Percentiles rank a stretch among this genome's conserved stretches.
phyloP scores from a whole-genome alignment of 2,329 filamentous ascomycete genomes.

The Colletotrichum sp. region DNA sequence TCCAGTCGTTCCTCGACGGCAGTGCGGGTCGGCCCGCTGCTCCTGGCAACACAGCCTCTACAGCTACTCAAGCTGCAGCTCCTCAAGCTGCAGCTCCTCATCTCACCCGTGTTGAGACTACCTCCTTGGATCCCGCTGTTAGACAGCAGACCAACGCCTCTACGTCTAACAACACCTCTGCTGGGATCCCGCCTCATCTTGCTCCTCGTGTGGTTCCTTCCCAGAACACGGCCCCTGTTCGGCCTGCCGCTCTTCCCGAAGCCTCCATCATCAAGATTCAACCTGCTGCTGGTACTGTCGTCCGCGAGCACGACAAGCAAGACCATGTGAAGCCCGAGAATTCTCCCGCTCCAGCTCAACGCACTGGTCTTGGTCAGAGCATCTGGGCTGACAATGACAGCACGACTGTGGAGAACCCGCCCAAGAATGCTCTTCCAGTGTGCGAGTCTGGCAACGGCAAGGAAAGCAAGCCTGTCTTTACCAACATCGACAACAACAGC shows the following conservation, averaged over 20 bases:
- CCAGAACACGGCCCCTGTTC: neutral
- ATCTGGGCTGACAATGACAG: neutral
- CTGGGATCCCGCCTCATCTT: neutral
- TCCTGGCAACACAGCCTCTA: neutral
- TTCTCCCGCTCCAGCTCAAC: neutral
- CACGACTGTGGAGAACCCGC: neutral
- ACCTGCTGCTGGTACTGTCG: neutral
- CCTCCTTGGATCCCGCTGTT: neutral
- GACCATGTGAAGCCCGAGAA: neutral
- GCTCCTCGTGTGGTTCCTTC: neutral
- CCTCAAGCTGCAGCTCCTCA: neutral
- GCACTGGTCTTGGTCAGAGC: neutral
- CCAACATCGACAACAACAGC: neutral
- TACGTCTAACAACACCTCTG: neutral
- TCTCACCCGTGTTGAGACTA: neutral
- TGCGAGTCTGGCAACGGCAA: neutral
- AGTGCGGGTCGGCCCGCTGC: neutral
- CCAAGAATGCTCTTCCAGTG: neutral
- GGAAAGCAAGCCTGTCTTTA: neutral
- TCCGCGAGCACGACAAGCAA: neutral
- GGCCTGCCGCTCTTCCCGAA: neutral
- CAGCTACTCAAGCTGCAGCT: neutral
- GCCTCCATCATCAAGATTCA: neutral
- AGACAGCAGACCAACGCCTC: neutral
- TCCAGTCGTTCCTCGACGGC: neutral